These are phyloP conservation scores for Jaapia argillacea DNA, from an alignment of 768 basidiomycete genomes.

Conservation along the genomic window DNA sequence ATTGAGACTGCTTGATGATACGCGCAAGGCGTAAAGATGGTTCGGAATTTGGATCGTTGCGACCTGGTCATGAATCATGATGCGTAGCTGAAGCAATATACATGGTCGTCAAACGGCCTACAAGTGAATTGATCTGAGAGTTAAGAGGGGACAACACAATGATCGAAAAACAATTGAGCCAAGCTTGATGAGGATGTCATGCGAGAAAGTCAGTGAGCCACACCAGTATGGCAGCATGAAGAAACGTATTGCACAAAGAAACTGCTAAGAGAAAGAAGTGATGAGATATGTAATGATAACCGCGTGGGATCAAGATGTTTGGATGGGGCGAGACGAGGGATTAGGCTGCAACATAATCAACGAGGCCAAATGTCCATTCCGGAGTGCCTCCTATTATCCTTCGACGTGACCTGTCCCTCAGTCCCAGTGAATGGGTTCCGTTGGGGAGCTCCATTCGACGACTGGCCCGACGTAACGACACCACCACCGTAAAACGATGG, in stretches of 20 bases:
- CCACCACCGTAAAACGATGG: constrained; percentile 65
- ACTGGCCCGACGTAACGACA: constrained; percentile 40
- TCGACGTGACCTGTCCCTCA: constrained; percentile 1
- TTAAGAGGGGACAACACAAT: too few species aligned
- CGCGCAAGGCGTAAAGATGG: constrained; percentile 19
- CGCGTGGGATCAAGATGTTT: not conserved
- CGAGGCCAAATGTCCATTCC: constrained; percentile 44
- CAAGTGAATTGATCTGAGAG: too few species aligned
- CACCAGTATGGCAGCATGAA: too few species aligned
- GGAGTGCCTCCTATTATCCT: constrained; percentile 8
- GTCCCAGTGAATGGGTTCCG: not conserved
- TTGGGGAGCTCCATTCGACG: constrained; percentile 3
- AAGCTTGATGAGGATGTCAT: too few species aligned
- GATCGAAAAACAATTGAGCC: too few species aligned
- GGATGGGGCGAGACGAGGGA: not conserved
- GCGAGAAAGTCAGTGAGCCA: too few species aligned
- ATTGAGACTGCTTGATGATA: too few species aligned
- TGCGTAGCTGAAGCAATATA: too few species aligned
- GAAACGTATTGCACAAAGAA: too few species aligned
- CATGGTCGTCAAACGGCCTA: too few species aligned
- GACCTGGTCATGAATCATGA: too few species aligned
- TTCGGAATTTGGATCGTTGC: not conserved
- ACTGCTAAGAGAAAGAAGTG: not conserved
- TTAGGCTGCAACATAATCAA: constrained; percentile 24
- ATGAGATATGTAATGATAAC: not conserved